Conservation (phyloP, 1,284 basidiomycete genomes). For the Ganoderma meredithae region DNA sequence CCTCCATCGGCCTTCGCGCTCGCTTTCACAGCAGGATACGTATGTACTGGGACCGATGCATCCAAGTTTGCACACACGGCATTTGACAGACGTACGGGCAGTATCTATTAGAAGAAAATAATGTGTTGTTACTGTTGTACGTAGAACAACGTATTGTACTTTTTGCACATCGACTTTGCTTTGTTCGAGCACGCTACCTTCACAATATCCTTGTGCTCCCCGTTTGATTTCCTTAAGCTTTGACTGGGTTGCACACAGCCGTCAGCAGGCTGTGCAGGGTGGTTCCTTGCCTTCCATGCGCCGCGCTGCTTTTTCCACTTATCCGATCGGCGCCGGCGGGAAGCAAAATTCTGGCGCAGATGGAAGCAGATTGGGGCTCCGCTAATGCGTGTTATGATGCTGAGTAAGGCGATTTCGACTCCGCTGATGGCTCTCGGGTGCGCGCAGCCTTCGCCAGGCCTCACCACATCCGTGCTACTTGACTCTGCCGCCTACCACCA, state of each 20-base stretch:
- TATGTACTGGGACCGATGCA: constrained; percentile 5
- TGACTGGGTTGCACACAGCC: neutral
- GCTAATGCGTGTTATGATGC: neutral
- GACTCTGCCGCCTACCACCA: constrained; percentile 25
- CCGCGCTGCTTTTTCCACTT: constrained; percentile 3
- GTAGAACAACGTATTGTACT: constrained; percentile 36
- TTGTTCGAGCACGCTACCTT: neutral
- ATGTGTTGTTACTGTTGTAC: constrained; percentile 26
- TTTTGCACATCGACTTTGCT: constrained; percentile 11
- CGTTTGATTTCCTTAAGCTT: neutral
- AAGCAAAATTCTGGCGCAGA: constrained; percentile 1
- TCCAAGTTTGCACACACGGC: constrained; percentile 4
- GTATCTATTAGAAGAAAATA: constrained; percentile 36
- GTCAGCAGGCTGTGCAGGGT: neutral
- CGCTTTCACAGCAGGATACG: constrained; percentile 5
- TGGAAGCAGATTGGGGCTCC: neutral
- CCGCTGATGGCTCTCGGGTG: constrained; percentile 19
- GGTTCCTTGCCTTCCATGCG: neutral
- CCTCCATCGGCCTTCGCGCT: neutral
- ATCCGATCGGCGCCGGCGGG: constrained; percentile 7
- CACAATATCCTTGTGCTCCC: neutral
- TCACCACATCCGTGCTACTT: constrained; percentile 30
- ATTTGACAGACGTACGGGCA: constrained; percentile 20
- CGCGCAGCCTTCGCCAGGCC: constrained; percentile 10
- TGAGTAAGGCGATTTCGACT: constrained; percentile 24